Base-by-base conservation (phyloP, 148 eudicot genomes). In the Rhododendron henanense region DNA sequence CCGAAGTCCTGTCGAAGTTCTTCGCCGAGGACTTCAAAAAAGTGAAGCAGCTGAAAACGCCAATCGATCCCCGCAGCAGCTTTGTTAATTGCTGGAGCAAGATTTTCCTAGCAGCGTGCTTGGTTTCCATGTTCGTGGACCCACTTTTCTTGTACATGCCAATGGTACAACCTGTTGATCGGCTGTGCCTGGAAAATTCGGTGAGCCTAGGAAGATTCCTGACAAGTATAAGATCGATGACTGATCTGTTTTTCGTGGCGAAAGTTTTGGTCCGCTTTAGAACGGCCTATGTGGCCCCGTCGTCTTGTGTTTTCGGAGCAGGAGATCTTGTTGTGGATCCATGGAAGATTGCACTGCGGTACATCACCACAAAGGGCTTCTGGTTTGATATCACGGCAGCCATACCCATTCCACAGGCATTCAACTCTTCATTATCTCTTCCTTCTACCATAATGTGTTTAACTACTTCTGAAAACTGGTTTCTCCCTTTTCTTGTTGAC, bases 111-210 rank as follows among this genome's bases (percentile, higher is more conserved):
- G 78, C 90, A 6, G 90, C 94, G 0, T 92, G 93, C 59, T 82
- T 93, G 15, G 85, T 90, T 31, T 93, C 94, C 6, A 79, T 93
- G 10, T 92, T 92, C 73, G 90, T 92, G 9, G 96, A 93, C 87
- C 98, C 98, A 1, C 78, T 94, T 1, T 94, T 94, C 91, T 94
- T 93, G 45, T 92, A 91, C 88, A 78, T 93, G 84, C 94, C 94
- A 6, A 81, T 81, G 9, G 90, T 90, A 10, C 84, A 85, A 53
- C 76, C 83, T 13, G 87, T 5, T 13, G 76, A 71, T 71, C 8
- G 85, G 2, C 71, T 83, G 13, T 94, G 98, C 85, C 88, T 94
- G 44, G 88, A 90, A 84, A 89, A 83, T 41, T 89, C 88, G 33
- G 53, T 87, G 0, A 76, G 81, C 11, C 89, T 93, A 23, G 94